Conservation (phyloP, 768 basidiomycete genomes). For the Rhodotorula toruloides region DNA sequence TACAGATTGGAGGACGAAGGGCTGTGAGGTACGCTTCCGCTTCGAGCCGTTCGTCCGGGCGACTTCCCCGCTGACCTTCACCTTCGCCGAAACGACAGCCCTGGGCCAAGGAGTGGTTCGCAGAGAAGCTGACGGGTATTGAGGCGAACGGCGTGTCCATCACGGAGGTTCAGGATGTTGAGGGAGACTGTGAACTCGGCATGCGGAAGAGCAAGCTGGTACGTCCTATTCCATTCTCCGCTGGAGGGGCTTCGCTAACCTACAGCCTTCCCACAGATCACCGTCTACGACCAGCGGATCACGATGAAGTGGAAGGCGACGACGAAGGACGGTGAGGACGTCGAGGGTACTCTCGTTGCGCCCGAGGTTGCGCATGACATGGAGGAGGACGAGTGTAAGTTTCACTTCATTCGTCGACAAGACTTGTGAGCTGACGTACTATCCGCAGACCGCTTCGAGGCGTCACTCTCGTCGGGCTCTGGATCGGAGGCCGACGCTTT, state of each 20-base stretch:
- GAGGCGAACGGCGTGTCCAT: slow-evolving; percentile 33
- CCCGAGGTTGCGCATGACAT: slow-evolving; percentile 43
- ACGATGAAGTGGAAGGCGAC: slow-evolving; percentile 19
- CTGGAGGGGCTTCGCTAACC: not conserved
- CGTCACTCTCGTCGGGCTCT: slow-evolving; percentile 15
- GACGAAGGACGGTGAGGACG: not conserved
- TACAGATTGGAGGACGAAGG: no score
- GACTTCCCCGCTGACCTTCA: no score
- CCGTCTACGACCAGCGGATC: slow-evolving; percentile 41
- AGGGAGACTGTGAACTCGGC: slow-evolving; percentile 40
- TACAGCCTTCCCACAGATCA: slow-evolving; percentile 9
- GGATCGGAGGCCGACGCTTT: slow-evolving; percentile 39
- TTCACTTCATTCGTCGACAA: no score
- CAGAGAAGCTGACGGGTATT: slow-evolving; percentile 17
- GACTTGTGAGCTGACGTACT: no score
- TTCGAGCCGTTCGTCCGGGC: no score
- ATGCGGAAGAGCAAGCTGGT: no score
- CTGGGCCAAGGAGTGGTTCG: slow-evolving; percentile 40
- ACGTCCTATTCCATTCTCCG: not conserved
- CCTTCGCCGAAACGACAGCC: no score
- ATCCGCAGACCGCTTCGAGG: slow-evolving; percentile 41
- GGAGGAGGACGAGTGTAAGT: slow-evolving; percentile 44
- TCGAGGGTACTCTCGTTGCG: not conserved
- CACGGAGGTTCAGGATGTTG: slow-evolving; percentile 33
- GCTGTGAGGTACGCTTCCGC: no score